Percentiles rank a stretch among this genome's conserved stretches.
Evolutionary conservation across 106 monocot species (phyloP).

Genomic region (Dendrobium nobile): DNA sequence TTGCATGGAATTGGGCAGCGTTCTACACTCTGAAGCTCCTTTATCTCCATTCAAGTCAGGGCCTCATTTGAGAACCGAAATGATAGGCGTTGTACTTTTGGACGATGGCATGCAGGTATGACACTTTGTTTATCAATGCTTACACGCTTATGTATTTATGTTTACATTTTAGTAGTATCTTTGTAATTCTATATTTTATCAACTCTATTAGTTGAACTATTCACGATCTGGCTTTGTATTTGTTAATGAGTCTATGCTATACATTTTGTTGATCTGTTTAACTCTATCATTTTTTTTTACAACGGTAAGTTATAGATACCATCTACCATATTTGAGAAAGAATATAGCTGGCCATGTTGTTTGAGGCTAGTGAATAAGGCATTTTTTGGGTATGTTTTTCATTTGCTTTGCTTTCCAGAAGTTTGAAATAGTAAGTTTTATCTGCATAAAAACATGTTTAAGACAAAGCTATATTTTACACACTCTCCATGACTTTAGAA

Average conservation of each 20-base stretch:
- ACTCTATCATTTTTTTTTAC: not conserved
- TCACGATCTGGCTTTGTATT: not conserved
- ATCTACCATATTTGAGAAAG: not conserved
- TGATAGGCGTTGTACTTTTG: slow-evolving; percentile 57
- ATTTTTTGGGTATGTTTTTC: too few relatives aligned
- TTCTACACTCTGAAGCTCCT: not conserved
- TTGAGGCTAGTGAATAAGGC: too few relatives aligned
- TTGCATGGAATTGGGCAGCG: slow-evolving; percentile 16
- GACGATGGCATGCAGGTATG: slow-evolving; percentile 99
- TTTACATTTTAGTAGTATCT: not conserved
- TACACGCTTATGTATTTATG: not conserved
- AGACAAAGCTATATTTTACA: too few relatives aligned
- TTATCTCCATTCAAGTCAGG: slow-evolving; percentile 14
- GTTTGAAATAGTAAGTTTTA: too few relatives aligned
- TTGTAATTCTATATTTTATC: not conserved
- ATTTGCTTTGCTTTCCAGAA: too few relatives aligned
- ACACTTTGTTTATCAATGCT: not conserved
- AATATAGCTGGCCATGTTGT: not conserved
- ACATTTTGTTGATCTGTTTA: not conserved
- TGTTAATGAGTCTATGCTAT: not conserved
- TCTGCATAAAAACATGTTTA: too few relatives aligned
- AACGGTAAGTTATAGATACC: not conserved
- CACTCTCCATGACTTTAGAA: too few relatives aligned
- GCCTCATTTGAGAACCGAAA: slow-evolving; percentile 12
- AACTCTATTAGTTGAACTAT: not conserved